phyloP scores from a whole-genome alignment of 2,329 filamentous ascomycete genomes.

The Hymenoscyphus fructigenus region DNA sequence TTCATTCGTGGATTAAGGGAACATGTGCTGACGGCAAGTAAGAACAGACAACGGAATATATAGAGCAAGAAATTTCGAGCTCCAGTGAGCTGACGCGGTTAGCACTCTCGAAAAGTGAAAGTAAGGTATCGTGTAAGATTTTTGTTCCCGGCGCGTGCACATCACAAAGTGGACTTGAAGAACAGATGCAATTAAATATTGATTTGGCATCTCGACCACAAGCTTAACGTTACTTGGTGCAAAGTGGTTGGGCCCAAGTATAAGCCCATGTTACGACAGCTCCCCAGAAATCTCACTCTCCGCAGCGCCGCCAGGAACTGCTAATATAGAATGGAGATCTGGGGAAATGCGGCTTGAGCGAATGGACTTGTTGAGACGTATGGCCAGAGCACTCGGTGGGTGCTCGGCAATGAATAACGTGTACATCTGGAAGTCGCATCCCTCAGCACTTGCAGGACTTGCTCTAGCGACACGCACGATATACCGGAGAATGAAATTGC shows the following conservation, averaged over 20 bases:
- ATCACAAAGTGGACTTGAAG: slow-evolving; percentile 1
- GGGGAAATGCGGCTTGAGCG: not conserved
- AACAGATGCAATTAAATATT: slow-evolving; percentile 7
- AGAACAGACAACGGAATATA: slow-evolving; percentile 12
- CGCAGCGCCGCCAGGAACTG: not conserved
- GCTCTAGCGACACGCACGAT: not conserved
- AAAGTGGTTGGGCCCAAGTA: not conserved
- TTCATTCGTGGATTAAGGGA: slow-evolving; percentile 10
- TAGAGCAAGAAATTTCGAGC: slow-evolving; percentile 3
- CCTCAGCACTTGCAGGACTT: not conserved
- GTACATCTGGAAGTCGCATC: not conserved
- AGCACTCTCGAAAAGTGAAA: not conserved
- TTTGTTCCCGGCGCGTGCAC: slow-evolving; percentile 12
- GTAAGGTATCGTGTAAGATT: not conserved
- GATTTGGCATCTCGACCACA: not conserved
- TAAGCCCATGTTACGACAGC: not conserved
- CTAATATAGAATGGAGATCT: not conserved
- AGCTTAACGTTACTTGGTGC: slow-evolving; percentile 11
- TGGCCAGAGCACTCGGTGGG: not conserved
- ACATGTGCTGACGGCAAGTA: slow-evolving; percentile 10
- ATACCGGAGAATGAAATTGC: not conserved
- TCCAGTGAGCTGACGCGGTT: not conserved
- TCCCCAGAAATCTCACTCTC: not conserved
- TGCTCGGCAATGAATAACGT: not conserved
- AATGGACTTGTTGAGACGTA: not conserved